Percentiles rank a stretch among this genome's conserved stretches.
Conservation (phyloP, 164 flowering plant species). For the Litsea cubeba region DNA sequence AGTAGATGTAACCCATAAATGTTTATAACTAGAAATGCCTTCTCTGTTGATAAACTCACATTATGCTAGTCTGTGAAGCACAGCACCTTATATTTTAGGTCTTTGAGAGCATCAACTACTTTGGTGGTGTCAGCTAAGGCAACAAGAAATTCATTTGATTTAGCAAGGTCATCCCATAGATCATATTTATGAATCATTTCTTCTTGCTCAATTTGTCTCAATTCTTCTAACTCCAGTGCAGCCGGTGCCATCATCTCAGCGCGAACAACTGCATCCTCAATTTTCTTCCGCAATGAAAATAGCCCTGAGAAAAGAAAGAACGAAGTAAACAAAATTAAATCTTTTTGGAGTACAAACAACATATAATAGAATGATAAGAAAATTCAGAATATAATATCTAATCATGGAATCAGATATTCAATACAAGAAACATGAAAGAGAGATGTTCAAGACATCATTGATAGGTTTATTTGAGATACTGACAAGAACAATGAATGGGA, state of each 20-base stretch:
- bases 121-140: slow-evolving; percentile 61
- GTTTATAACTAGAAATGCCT: background rate
- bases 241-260: slow-evolving; percentile 57
- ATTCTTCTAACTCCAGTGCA: slow-evolving; percentile 73
- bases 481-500: background rate
- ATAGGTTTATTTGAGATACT: too few relatives aligned
- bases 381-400: background rate
- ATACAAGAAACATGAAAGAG: too few relatives aligned
- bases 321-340: too few relatives aligned
- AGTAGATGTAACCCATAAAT: background rate
- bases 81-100: slow-evolving; percentile 65
- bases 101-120: slow-evolving; percentile 71
- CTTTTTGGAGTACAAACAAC: too few relatives aligned
- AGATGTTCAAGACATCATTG: background rate
- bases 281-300: slow-evolving; percentile 70
- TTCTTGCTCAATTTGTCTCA: slow-evolving; percentile 51
- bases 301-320: slow-evolving; percentile 29
- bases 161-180: slow-evolving; percentile 72
- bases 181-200: slow-evolving; percentile 49
- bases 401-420: background rate
- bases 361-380: background rate
- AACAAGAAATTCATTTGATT: slow-evolving; percentile 60
- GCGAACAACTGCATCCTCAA: slow-evolving; percentile 66
- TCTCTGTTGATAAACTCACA: slow-evolving; percentile 10
- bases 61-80: slow-evolving; percentile 8